Evolutionary conservation across 2,329 filamentous ascomycete genomes (phyloP).

Genomic region (Cadophora malorum): DNA sequence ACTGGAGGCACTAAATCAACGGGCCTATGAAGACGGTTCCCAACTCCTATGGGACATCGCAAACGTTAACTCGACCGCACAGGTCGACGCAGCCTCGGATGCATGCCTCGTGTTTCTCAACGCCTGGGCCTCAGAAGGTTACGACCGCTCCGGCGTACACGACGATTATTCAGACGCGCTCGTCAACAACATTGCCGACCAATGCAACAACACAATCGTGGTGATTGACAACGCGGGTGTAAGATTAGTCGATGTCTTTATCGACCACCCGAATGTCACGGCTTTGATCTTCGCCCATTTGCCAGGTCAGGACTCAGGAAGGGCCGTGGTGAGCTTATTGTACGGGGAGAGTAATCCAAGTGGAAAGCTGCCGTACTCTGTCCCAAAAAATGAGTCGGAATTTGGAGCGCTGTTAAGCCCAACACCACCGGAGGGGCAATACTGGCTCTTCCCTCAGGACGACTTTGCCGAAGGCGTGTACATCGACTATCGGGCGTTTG

Average conservation of each 20-base stretch:
- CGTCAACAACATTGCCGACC: slow-evolving; percentile 57
- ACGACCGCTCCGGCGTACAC: slow-evolving; percentile 63
- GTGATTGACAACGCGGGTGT: slow-evolving; percentile 68
- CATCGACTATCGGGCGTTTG: slow-evolving; percentile 61
- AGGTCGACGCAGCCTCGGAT: slow-evolving; percentile 56
- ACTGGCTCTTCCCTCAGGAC: slow-evolving; percentile 46
- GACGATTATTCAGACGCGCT: slow-evolving; percentile 65
- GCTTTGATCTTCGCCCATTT: slow-evolving; percentile 67
- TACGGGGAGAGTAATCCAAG: slow-evolving; percentile 66
- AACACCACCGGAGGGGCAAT: slow-evolving; percentile 36
- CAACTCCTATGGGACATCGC: slow-evolving; percentile 61
- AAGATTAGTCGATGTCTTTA: slow-evolving; percentile 63
- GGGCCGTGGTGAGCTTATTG: slow-evolving; percentile 64
- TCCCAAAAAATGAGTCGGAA: slow-evolving; percentile 61
- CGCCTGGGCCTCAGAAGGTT: slow-evolving; percentile 75
- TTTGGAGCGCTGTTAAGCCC: slow-evolving; percentile 60
- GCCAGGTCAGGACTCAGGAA: slow-evolving; percentile 66
- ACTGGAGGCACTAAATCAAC: slow-evolving; percentile 59
- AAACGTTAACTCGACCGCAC: slow-evolving; percentile 52
- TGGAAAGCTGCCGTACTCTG: slow-evolving; percentile 64
- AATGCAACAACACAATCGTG: slow-evolving; percentile 67
- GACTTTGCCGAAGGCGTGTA: slow-evolving; percentile 56
- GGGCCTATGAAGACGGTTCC: slow-evolving; percentile 61
- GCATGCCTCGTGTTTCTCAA: slow-evolving; percentile 74
- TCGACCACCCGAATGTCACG: slow-evolving; percentile 64